A percentile compares a stretch with the other conserved stretches of the same genome.
phyloP scores from a whole-genome alignment of 306 rosid genomes.

The Prinsepia uniflora region DNA sequence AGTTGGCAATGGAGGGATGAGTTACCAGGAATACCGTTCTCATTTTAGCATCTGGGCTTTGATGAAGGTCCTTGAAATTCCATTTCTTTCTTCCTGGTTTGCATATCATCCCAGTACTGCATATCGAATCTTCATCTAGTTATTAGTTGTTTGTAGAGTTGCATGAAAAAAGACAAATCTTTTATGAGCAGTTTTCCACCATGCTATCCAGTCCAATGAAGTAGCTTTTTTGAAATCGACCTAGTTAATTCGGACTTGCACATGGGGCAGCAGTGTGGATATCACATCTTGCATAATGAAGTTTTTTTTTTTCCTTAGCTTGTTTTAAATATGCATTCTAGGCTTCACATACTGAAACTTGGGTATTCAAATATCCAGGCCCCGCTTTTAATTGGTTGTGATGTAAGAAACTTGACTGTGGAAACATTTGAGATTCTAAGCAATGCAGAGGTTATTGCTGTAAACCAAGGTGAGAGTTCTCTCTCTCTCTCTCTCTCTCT shows the following conservation, averaged over 20 bases:
- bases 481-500: slow-evolving; percentile 12
- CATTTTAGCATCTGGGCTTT: slow-evolving; percentile 99
- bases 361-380: slow-evolving; percentile 55
- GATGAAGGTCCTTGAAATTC: slow-evolving; percentile 58
- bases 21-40: slow-evolving; percentile 74
- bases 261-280: not conserved
- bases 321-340: not conserved
- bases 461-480: slow-evolving; percentile 72
- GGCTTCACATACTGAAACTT: slow-evolving; percentile 26
- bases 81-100: slow-evolving; percentile 15
- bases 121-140: not conserved
- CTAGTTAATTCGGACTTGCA: slow-evolving; percentile 14
- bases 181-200: not conserved
- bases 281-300: not conserved
- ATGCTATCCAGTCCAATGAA: no score
- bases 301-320: not conserved
- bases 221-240: no score
- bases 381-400: slow-evolving; percentile 85
- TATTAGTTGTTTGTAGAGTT: not conserved
- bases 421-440: slow-evolving; percentile 67
- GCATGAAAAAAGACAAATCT: not conserved
- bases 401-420: slow-evolving; percentile 67
- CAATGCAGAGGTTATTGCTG: slow-evolving; percentile 77
- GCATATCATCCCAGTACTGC: not conserved
- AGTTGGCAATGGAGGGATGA: slow-evolving; percentile 99